Evolutionary conservation across 164 flowering plant genomes (phyloP), one percentile per base, ranked within the genome.

Genomic region (Vitis rupestris): DNA sequence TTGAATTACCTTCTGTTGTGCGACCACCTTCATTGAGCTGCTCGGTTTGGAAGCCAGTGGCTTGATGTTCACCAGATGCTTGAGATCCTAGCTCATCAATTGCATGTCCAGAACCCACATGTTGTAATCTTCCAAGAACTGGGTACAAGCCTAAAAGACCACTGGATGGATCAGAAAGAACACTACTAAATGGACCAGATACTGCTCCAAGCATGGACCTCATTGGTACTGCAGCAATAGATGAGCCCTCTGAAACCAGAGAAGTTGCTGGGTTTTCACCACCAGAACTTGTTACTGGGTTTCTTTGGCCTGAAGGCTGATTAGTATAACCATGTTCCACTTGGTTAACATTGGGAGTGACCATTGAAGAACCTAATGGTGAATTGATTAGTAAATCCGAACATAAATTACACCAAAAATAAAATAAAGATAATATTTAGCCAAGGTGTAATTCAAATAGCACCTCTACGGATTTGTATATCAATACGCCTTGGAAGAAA

Each of bases 391-490:
- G 61, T 48, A 14, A 30, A 3, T 6, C 4, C 44, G 7, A 6
- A 37, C 44, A 37, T 4, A 23, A 23, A 23, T 6, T 37, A 37
- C 6, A 37, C 7, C 57, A 17, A 63, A 54, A 51, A 53, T 10
- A 6, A 51, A 50, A 5, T 57, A 62, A 12, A 29, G 10, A 69
- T 27, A 63, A 6, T 15, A 1, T 29, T 49, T 27, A 57, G 17
- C 30, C 2, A 14, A 29, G 48, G 63, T 8, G 14, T 27, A 64
- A 62, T 10, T n/a, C 15, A 70, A 1, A 37, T 37, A 11, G 60
- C 61, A 94, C 99, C 97, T 87, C 88, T 80, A 19, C 90, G 89
- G 68, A 94, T 87, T 68, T 89, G 87, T 81, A 94, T 88, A 74
- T 94, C 97, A 70, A 91, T 87, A 48, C 81, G 88, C 78, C 95